phyloP scores from a whole-genome alignment of 208 protist species.

The Tritrichomonas foetus region DNA sequence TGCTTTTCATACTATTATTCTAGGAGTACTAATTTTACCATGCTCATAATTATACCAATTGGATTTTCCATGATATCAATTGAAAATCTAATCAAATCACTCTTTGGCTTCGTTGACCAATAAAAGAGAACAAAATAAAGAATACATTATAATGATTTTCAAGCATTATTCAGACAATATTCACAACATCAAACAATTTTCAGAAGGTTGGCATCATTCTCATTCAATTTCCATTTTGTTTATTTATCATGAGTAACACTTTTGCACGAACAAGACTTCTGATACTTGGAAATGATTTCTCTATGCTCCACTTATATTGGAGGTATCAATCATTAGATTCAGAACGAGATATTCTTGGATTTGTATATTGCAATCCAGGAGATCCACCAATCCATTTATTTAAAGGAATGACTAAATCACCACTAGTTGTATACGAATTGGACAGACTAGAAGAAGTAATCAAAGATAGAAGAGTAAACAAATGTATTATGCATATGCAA shows the following conservation, averaged over 20 bases:
- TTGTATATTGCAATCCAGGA: background rate
- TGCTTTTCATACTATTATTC: too few relatives aligned
- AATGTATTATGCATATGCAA: background rate
- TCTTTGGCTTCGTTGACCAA: too few relatives aligned
- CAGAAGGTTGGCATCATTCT: background rate
- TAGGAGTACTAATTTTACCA: too few relatives aligned
- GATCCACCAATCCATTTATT: background rate
- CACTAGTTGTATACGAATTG: background rate
- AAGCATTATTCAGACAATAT: too few relatives aligned
- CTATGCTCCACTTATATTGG: background rate
- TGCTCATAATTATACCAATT: too few relatives aligned
- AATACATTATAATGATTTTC: too few relatives aligned
- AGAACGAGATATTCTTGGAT: background rate
- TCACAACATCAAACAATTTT: background rate
- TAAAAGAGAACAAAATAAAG: too few relatives aligned
- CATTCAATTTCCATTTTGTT: background rate
- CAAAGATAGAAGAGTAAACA: background rate
- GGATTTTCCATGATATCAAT: too few relatives aligned
- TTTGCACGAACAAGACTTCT: background rate
- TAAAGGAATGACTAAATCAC: background rate
- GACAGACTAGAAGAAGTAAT: background rate
- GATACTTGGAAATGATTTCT: background rate
- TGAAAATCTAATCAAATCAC: too few relatives aligned
- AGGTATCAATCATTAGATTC: background rate
- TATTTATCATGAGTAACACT: background rate